These are phyloP conservation scores for Lachnum nothofagi DNA, from an alignment of 2,329 filamentous ascomycete species.

Conservation along the genomic window DNA sequence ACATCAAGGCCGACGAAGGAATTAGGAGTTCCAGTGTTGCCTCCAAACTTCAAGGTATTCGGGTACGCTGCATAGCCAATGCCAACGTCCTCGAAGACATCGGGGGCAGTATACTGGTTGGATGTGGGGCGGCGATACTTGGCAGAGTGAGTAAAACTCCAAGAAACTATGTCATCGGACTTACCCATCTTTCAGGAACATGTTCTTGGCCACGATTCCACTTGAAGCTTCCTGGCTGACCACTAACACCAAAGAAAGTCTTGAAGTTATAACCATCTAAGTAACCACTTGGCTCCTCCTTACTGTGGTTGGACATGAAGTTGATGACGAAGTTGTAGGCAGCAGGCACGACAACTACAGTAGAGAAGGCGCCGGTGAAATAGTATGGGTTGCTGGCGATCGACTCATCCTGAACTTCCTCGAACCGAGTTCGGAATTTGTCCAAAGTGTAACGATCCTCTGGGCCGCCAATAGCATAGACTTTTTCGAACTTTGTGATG, in stretches of 20 bases:
- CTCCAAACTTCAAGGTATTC: conserved; percentile 36
- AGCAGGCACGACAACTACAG: neutral
- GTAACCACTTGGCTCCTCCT: conserved; percentile 1
- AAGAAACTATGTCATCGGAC: no score
- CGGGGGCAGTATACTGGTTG: no score
- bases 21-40: conserved; percentile 49
- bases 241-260: conserved; percentile 3
- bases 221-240: neutral
- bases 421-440: neutral
- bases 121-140: no score
- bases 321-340: conserved; percentile 2
- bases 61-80: conserved; percentile 35
- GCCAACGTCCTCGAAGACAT: conserved; percentile 35
- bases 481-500: conserved; percentile 1
- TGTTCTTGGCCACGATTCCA: neutral
- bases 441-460: conserved; percentile 6
- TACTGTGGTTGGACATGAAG: conserved; percentile 2
- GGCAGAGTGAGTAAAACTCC: no score
- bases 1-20: conserved; percentile 46
- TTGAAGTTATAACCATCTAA: conserved; percentile 5
- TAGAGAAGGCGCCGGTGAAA: neutral
- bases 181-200: neutral
- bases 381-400: conserved; percentile 9
- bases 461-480: neutral
- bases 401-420: neutral